Percentiles rank a stretch among this genome's conserved stretches.
These are phyloP conservation scores for Chimonanthus praecox DNA, from an alignment of 164 flowering plant species.

Conservation along the genomic window DNA sequence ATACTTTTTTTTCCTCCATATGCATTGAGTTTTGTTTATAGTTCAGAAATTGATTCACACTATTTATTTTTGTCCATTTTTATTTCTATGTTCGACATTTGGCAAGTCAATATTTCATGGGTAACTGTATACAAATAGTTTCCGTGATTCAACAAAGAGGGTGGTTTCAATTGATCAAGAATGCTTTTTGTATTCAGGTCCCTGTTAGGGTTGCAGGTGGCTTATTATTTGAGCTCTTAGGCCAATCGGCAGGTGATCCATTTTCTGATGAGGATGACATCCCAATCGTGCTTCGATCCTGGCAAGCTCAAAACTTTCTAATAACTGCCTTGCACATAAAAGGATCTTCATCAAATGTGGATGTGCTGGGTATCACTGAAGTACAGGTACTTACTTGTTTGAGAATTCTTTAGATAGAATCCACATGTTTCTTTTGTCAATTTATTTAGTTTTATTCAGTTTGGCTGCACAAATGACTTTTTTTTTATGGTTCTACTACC, in stretches of 20 bases:
- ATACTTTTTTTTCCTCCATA: no score
- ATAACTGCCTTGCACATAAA: constrained; percentile 76
- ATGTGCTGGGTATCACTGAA: constrained; percentile 85
- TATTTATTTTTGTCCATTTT: neutral
- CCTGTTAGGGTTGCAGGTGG: constrained; percentile 96
- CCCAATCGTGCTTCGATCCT: constrained; percentile 84
- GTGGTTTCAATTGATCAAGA: neutral
- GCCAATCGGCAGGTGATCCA: constrained; percentile 95
- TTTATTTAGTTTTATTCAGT: neutral
- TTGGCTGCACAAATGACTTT: neutral
- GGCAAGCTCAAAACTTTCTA: constrained; percentile 89
- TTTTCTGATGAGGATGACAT: constrained; percentile 70
- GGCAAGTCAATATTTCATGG: neutral
- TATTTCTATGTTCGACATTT: neutral
- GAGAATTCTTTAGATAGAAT: neutral
- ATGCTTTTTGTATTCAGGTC: constrained; percentile 41
- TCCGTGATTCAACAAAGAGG: neutral
- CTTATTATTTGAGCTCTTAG: constrained; percentile 82
- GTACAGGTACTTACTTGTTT: constrained; percentile 57
- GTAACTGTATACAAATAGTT: neutral
- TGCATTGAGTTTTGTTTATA: no score
- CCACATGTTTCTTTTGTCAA: neutral
- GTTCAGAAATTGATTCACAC: no score
- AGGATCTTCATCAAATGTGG: constrained; percentile 53
- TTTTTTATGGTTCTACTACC: constrained; percentile 7